Base-by-base conservation (phyloP, 2,329 filamentous ascomycete genomes). In the Verruconis gallopava region DNA sequence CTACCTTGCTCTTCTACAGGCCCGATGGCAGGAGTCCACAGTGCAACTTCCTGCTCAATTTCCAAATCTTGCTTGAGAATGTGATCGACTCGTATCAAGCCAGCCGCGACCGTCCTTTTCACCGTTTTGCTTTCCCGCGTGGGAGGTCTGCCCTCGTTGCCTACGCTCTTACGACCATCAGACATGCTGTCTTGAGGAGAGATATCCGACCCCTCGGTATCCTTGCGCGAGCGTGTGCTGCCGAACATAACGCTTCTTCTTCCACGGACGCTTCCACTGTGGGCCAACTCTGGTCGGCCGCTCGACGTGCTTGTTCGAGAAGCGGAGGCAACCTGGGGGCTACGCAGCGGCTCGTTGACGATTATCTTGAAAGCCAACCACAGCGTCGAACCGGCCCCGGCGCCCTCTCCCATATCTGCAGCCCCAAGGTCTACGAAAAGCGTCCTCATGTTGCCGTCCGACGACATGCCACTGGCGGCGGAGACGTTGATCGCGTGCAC, bases 391-490 rank as follows among this genome's bases (percentile, higher is more conserved):
- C 81, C 81, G 5, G 75, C 71, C 2, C 79, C 64, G n/a, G 69
- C 64, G 9, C 67, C 69, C 50, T 77, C 71, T n/a, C 74, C 74
- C 44, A 80, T 67, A 52, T 95, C 88, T 38, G 78, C 73, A 1
- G 83, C 74, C 30, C 79, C 85, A 14, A 98, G 66, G 53, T 96
- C 86, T 2, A 85, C 79, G 51, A 96, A 95, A 2, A 98, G 69
- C 0, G 86, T 93, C 54, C 81, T 85, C 55, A 88, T 75, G 54
- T 80, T 79, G 17, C 75, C 72, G 48, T 75, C 74, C 40, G 77
- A 73, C 6, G 73, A 64, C 38, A 84, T 63, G 46, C 73, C 75
- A 43, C 85, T 83, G 21, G 80, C 79, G 0, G 83, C 67, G 1
- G 83, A 80, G 12, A 94, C 72, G 42, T 88, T 79, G 40, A 94